Conservation (phyloP, 1,139 yeast species). For the Williopsis jadinii region DNA sequence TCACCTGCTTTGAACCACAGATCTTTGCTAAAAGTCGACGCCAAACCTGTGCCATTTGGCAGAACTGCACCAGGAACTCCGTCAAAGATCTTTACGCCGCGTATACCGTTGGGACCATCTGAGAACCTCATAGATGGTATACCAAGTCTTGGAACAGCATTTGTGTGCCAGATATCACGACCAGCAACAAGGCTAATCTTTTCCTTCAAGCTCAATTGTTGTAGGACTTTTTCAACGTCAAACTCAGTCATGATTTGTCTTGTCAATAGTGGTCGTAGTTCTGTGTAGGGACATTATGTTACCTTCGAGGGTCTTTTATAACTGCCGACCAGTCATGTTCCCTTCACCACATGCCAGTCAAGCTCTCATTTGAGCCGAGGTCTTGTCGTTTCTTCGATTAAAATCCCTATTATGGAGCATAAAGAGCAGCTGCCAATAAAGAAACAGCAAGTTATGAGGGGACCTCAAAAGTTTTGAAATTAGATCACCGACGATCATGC, state of each 20-base stretch:
- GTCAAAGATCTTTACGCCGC: conserved; percentile 45
- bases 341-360: no score
- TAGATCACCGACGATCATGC: no score
- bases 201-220: conserved; percentile 40
- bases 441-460: no score
- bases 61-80: conserved; percentile 45
- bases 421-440: no score
- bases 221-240: conserved; percentile 38
- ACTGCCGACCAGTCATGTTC: no score
- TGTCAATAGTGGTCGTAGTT: no score
- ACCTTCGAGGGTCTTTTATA: no score
- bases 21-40: conserved; percentile 31
- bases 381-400: no score
- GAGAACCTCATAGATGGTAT: conserved; percentile 34
- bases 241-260: conserved; percentile 18
- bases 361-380: no score
- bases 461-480: no score
- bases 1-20: conserved; percentile 37
- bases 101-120: conserved; percentile 51
- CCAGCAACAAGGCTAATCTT: conserved; percentile 46
- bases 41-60: conserved; percentile 37
- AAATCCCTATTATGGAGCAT: no score
- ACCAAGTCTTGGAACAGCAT: conserved; percentile 37
- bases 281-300: no score
- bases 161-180: conserved; percentile 51